A percentile compares a stretch with the other conserved stretches of the same genome.
Evolutionary conservation across 208 protist species (phyloP).

Genomic region (Wallacemonas collosoma): DNA sequence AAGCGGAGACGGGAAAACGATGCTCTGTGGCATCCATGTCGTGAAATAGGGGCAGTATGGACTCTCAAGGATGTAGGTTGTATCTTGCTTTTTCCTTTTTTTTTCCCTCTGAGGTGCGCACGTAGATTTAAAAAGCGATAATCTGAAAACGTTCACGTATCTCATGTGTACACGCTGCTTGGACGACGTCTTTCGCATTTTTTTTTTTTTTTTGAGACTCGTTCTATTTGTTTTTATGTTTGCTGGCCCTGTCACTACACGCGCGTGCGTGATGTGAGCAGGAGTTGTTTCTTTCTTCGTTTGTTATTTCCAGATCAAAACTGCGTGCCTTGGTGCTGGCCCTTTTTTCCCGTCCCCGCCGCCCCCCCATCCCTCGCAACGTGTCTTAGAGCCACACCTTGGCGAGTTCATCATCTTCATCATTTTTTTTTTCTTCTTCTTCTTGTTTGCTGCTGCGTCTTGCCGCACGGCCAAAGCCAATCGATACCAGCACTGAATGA

Average conservation of each 20-base stretch:
- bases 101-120: not conserved
- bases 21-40: no score
- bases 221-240: not conserved
- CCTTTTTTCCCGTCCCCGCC: no score
- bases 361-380: no score
- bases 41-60: no score
- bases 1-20: no score
- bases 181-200: slow-evolving; percentile 1
- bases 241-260: slow-evolving; percentile 1
- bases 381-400: no score
- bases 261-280: not conserved
- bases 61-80: not conserved
- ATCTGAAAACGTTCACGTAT: not conserved
- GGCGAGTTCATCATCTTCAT: no score
- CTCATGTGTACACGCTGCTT: slow-evolving; percentile 5
- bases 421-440: no score
- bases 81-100: slow-evolving; percentile 22
- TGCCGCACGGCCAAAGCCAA: no score
- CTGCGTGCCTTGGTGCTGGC: no score
- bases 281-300: not conserved
- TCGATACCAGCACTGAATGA: no score
- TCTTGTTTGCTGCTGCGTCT: no score
- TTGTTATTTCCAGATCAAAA: not conserved
- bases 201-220: slow-evolving; percentile 13
- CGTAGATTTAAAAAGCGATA: not conserved